A percentile compares a stretch with the other conserved stretches of the same genome.
These are phyloP conservation scores for Nakazawaea pomicola DNA, from an alignment of 805 yeast species.

Conservation along the genomic window DNA sequence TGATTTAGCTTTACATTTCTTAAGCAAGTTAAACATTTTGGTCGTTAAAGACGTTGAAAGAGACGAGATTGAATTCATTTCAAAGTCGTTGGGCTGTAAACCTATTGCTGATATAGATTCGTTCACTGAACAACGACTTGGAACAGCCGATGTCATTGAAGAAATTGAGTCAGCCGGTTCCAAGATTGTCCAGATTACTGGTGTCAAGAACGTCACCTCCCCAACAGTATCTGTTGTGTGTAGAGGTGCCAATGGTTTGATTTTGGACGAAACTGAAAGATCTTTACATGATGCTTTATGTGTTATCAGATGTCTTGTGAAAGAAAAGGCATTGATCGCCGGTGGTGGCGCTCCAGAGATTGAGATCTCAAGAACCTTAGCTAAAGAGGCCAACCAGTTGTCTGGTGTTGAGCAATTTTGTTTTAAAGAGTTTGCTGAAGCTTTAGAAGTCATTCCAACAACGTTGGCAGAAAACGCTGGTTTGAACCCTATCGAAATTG, in stretches of 20 bases:
- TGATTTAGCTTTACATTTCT: slow-evolving; percentile 90
- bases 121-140: slow-evolving; percentile 89
- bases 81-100: slow-evolving; percentile 83
- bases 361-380: slow-evolving; percentile 73
- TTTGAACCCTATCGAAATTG: slow-evolving; percentile 82
- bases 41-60: slow-evolving; percentile 94
- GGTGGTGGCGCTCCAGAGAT: slow-evolving; percentile 99
- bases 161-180: slow-evolving; percentile 88
- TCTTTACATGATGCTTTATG: slow-evolving; percentile 97
- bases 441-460: slow-evolving; percentile 88
- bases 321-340: slow-evolving; percentile 85
- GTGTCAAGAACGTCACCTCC: slow-evolving; percentile 53
- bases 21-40: slow-evolving; percentile 88
- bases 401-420: slow-evolving; percentile 88
- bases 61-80: slow-evolving; percentile 90
- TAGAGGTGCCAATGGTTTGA: slow-evolving; percentile 90
- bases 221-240: slow-evolving; percentile 86
- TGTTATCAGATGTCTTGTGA: slow-evolving; percentile 83
- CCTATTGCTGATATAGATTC: slow-evolving; percentile 95
- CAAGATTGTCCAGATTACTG: slow-evolving; percentile 82
- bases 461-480: slow-evolving; percentile 96
- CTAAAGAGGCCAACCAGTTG: slow-evolving; percentile 64
- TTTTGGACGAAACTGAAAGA: slow-evolving; percentile 94
- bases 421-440: slow-evolving; percentile 87
- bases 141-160: slow-evolving; percentile 87